Base-by-base conservation (phyloP, 306 rosid genomes). In the Sechiopsis laciniata region DNA sequence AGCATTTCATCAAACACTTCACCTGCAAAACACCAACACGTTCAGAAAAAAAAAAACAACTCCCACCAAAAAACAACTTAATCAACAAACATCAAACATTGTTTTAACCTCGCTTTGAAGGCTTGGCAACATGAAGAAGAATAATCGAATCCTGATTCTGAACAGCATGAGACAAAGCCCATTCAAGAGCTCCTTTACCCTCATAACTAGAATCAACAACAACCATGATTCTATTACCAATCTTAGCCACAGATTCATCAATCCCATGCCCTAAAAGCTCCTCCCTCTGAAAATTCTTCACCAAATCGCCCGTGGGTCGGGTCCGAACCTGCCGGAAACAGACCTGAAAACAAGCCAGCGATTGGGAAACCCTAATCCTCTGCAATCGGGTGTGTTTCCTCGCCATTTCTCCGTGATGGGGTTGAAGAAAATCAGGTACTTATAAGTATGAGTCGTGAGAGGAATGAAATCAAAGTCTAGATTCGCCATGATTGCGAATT, bases 141-240 rank as follows among this genome's bases (percentile, higher is more conserved):
- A 90, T 50, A 73, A 94, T 46, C 24, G 83, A 85, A 64, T 90
- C 98, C 22, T 79, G 92, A 46, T 7, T 66, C 58, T 86, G 97
- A 62, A 86, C 84, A 58, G 97, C 79, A 77, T 94, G 94, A 4
- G 96, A 87, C 17, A 94, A 88, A 10, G 92, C 96, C 98, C 97
- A 94, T 40, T 94, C 89, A 66, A 90, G 89, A 77, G 97, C 95
- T 45, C 97, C 97, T 22, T 79, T 79, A 4, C 95, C 89, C 81
- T 91, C 95, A 79, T 79, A 79, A 77, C 85, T 87, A 3, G 96
- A 84, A 86, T 89, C 94, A 72, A 90, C 92, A 58, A 89, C 89
- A 22, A 94, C 84, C 98, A 94, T 89, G 26, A 94, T 82, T 82
- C 81, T 89, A 60, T 89, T 89, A 0, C 94, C 89, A 29, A n/a